These are phyloP conservation scores for Solanum paucissectum DNA, from an alignment of 257 asterid genomes.

Conservation along the genomic window DNA sequence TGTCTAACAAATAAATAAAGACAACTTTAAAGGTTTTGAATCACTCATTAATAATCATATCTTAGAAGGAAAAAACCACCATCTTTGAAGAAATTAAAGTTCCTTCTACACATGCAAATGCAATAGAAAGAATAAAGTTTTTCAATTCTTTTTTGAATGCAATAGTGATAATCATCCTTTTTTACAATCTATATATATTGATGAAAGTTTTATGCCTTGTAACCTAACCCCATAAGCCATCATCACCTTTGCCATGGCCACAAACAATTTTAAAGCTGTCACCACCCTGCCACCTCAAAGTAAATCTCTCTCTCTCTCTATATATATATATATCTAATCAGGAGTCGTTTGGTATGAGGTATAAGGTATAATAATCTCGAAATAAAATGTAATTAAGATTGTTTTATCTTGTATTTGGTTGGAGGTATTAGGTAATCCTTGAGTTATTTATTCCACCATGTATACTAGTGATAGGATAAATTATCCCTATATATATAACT, in stretches of 20 bases:
- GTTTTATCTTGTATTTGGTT: background rate
- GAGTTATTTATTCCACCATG: background rate
- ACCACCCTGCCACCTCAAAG: background rate
- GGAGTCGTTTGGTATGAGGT: accelerated
- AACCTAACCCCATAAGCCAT: background rate
- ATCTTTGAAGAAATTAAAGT: background rate
- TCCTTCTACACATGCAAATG: background rate
- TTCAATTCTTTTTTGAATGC: background rate
- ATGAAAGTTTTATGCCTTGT: background rate
- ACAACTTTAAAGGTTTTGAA: background rate
- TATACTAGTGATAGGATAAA: background rate
- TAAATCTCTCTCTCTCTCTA: background rate
- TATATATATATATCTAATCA: too few species aligned
- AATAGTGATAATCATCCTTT: background rate
- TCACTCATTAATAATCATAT: background rate
- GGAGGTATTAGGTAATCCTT: too few species aligned
- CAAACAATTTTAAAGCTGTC: background rate
- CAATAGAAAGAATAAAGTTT: background rate
- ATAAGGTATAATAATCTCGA: background rate
- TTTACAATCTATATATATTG: background rate
- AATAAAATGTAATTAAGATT: too few species aligned
- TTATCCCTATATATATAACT: background rate
- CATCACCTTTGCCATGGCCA: background rate
- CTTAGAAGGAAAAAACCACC: background rate
- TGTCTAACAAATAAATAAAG: background rate